phyloP scores from a whole-genome alignment of 768 basidiomycete species.

The Obba rivulosa region DNA sequence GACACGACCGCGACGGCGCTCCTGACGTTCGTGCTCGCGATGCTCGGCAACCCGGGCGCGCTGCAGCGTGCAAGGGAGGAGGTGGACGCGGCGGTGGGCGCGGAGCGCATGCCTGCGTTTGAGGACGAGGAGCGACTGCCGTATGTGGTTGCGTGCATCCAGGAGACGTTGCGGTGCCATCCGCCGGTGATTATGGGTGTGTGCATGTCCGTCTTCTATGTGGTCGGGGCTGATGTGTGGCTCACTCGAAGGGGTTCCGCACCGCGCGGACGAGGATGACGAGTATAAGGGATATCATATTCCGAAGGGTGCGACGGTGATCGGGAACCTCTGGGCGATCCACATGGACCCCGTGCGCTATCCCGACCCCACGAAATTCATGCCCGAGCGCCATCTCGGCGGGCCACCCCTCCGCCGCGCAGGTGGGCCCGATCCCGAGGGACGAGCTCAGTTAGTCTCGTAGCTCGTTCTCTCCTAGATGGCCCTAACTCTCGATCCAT shows the following conservation, averaged over 20 bases:
- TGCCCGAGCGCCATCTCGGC: slow-evolving; percentile 35
- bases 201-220: not conserved
- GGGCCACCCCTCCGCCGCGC: not conserved
- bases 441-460: not conserved
- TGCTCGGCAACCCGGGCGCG: slow-evolving; percentile 12
- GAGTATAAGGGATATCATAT: slow-evolving; percentile 27
- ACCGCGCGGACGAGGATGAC: slow-evolving; percentile 24
- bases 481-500: not conserved
- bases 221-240: no score
- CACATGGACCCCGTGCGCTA: slow-evolving; percentile 33
- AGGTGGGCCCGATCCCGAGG: slow-evolving; percentile 8
- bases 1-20: slow-evolving; percentile 26
- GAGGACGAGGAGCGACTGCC: slow-evolving; percentile 46
- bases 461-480: no score
- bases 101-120: slow-evolving; percentile 48
- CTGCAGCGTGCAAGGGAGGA: slow-evolving; percentile 50
- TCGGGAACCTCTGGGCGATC: slow-evolving; percentile 25
- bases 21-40: slow-evolving; percentile 21
- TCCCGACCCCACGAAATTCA: slow-evolving; percentile 34
- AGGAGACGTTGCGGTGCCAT: slow-evolving; percentile 26
- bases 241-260: slow-evolving; percentile 24
- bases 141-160: slow-evolving; percentile 49
- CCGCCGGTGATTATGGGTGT: slow-evolving; percentile 1
- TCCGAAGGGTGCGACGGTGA: slow-evolving; percentile 23
- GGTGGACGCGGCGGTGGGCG: slow-evolving; percentile 50